These are phyloP conservation scores for Anisodus acutangulus DNA, from an alignment of 257 asterid genomes.

Conservation along the genomic window DNA sequence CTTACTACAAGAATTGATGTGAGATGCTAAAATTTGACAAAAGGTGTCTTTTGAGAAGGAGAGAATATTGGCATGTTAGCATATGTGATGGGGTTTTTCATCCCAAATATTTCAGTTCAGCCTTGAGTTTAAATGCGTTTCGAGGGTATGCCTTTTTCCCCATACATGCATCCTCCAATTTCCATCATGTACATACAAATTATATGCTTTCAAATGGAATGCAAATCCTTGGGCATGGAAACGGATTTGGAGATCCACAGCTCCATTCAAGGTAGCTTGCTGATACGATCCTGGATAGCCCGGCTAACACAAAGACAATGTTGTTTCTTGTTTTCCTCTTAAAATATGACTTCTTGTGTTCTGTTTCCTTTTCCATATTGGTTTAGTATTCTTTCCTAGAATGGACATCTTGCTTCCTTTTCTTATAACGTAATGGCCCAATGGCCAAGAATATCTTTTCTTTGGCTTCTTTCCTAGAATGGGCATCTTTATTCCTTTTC, in stretches of 20 bases:
- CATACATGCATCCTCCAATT: not conserved
- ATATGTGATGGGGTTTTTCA: not conserved
- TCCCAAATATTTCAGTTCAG: not conserved
- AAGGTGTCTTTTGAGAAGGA: not conserved
- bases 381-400: no score
- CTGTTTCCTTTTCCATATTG: no score
- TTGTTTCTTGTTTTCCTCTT: no score
- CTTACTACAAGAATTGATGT: not conserved
- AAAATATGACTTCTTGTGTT: no score
- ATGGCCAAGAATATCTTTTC: no score
- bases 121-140: not conserved
- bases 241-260: not conserved
- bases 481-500: no score
- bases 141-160: not conserved
- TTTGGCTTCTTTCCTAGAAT: not conserved
- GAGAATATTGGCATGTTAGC: not conserved
- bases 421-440: no score
- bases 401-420: no score
- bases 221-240: not conserved
- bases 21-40: not conserved
- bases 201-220: not conserved
- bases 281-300: not conserved
- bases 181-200: not conserved
- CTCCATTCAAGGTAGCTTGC: conserved; percentile 7
- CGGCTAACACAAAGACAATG: not conserved